Conservation (phyloP, 2,329 filamentous ascomycete genomes). For the Lasiodiplodia citricola region DNA sequence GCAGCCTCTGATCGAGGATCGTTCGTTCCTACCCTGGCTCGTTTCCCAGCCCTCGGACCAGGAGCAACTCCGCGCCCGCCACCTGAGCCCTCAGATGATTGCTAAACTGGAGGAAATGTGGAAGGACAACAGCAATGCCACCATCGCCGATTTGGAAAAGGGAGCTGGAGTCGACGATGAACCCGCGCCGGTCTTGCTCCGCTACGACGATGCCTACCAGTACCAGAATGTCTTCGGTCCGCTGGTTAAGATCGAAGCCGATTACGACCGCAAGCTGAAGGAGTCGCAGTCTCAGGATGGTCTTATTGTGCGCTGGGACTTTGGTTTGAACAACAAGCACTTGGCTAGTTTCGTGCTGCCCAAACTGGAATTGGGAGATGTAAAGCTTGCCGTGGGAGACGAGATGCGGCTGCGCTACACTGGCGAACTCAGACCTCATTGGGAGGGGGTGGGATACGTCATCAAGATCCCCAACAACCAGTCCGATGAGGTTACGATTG, state of each 20-base stretch:
- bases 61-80: conserved; percentile 92
- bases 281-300: conserved; percentile 97
- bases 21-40: conserved; percentile 93
- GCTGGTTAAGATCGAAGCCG: conserved; percentile 97
- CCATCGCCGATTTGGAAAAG: conserved; percentile 89
- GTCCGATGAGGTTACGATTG: conserved; percentile 95
- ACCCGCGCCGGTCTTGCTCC: conserved; percentile 86
- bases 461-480: conserved; percentile 99
- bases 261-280: conserved; percentile 98
- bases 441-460: conserved; percentile 98
- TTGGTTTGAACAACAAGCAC: conserved; percentile 96
- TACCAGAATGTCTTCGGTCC: conserved; percentile 99
- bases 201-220: conserved; percentile 96
- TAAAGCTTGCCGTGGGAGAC: conserved; percentile 96
- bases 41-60: conserved; percentile 88
- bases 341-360: conserved; percentile 93
- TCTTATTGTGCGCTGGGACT: conserved; percentile 92
- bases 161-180: conserved; percentile 92
- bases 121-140: conserved; percentile 92
- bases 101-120: conserved; percentile 97
- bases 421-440: conserved; percentile 86
- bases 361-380: conserved; percentile 96
- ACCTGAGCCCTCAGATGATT: conserved; percentile 92
- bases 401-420: conserved; percentile 98
- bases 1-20: conserved; percentile 97